Percentiles rank a stretch among this genome's conserved stretches.
These are phyloP conservation scores for Berkeleyomyces rouxiae DNA, from an alignment of 2,329 filamentous ascomycete genomes.

Conservation along the genomic window DNA sequence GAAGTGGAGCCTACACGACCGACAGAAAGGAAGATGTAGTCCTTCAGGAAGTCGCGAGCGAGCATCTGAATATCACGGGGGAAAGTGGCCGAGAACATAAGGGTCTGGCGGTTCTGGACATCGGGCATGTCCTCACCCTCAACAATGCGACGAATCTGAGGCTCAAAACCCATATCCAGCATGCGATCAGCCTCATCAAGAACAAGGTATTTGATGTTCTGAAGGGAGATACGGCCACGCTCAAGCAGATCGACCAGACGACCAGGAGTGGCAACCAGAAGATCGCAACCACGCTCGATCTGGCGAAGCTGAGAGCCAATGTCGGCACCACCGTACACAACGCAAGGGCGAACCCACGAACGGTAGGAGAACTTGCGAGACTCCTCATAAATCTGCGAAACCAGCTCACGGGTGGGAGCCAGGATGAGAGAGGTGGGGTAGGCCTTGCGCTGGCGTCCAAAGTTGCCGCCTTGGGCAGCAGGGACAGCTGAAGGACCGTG, in stretches of 20 bases:
- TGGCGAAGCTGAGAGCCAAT: slow-evolving; percentile 96
- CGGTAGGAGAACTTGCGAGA: slow-evolving; percentile 96
- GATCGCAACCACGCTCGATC: slow-evolving; percentile 92
- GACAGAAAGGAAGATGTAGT: slow-evolving; percentile 97
- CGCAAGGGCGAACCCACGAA: slow-evolving; percentile 95
- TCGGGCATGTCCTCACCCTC: slow-evolving; percentile 95
- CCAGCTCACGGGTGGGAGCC: slow-evolving; percentile 92
- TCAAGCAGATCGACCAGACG: slow-evolving; percentile 96
- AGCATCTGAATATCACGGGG: slow-evolving; percentile 98
- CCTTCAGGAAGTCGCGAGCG: slow-evolving; percentile 94
- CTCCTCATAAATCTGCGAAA: slow-evolving; percentile 97
- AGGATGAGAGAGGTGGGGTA: slow-evolving; percentile 93
- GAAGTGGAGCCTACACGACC: slow-evolving; percentile 97
- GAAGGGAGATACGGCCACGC: slow-evolving; percentile 90
- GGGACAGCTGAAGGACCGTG: slow-evolving; percentile 64
- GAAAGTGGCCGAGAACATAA: slow-evolving; percentile 99
- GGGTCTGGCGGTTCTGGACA: slow-evolving; percentile 74
- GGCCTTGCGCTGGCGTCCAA: slow-evolving; percentile 89
- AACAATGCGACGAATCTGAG: slow-evolving; percentile 95
- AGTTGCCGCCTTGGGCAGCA: slow-evolving; percentile 47
- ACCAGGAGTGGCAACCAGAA: slow-evolving; percentile 91
- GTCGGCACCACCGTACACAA: slow-evolving; percentile 97
- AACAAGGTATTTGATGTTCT: slow-evolving; percentile 98
- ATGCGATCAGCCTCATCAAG: slow-evolving; percentile 99
- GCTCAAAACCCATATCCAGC: slow-evolving; percentile 99